A percentile compares a stretch with the other conserved stretches of the same genome.
phyloP scores from a whole-genome alignment of 805 yeast genomes.

The Myxozyma kluyveri region DNA sequence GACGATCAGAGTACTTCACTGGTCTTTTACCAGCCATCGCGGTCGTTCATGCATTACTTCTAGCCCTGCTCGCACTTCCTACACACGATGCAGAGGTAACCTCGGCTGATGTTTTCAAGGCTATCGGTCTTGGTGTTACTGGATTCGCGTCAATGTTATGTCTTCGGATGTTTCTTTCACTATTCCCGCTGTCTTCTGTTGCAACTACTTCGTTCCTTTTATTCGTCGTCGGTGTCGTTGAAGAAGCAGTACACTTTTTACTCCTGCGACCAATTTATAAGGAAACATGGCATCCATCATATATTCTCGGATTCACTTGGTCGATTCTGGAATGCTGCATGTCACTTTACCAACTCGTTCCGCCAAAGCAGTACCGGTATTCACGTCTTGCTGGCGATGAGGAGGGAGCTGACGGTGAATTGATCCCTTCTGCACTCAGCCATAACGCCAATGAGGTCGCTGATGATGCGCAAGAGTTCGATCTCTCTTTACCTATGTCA shows the following conservation, averaged over 20 bases:
- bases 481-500: conserved; percentile 5
- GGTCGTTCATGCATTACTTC: conserved; percentile 16
- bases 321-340: conserved; percentile 24
- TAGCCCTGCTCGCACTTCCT: conserved; percentile 20
- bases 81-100: conserved; percentile 17
- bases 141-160: conserved; percentile 18
- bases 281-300: conserved; percentile 21
- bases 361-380: conserved; percentile 23
- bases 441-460: conserved; percentile 5
- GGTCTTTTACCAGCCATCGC: conserved; percentile 21
- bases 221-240: conserved; percentile 23
- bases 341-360: conserved; percentile 23
- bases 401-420: conserved; percentile 2
- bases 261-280: conserved; percentile 16
- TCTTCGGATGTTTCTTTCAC: conserved; percentile 20
- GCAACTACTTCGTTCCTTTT: conserved; percentile 21
- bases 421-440: conserved; percentile 15
- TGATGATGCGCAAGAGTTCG: conserved; percentile 15
- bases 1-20: conserved; percentile 23
- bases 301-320: conserved; percentile 23
- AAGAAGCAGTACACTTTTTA: conserved; percentile 19
- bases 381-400: conserved; percentile 10
- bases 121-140: conserved; percentile 21
- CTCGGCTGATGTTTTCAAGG: conserved; percentile 4
- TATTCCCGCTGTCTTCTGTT: conserved; percentile 26